Evolutionary conservation across 2,329 filamentous ascomycete species (phyloP), one percentile per base, ranked within the genome.

Genomic region (Hypoxylon sp.): DNA sequence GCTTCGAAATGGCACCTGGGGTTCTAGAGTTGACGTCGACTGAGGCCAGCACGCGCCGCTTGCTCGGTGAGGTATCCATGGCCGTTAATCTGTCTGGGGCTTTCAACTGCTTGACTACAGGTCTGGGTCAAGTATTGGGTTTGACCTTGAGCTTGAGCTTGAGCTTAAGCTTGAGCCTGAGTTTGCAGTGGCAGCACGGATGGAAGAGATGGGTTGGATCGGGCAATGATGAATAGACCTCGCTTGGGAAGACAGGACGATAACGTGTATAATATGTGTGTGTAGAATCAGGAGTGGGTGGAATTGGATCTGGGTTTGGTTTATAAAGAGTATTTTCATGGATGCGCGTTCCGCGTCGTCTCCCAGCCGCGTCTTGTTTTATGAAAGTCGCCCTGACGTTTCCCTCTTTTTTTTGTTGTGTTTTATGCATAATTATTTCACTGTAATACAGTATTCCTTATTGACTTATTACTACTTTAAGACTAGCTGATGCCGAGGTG

Each of bases 41-140:
- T 5, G 67, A 51, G 41, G 52, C 70, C 24, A 73, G 57, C 31
- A 60, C 70, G 63, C 70, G 70, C 64, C 71, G 62, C 50, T 71
- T 72, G 55, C 31, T 64, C 4, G 70, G 69, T n/a, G 67, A 67
- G 21, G 62, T 40, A 26, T 69, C 66, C 70, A 72, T 72, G n/a
- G n/a, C 33, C 17, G 21, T 20, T 8, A 18, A 8, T 13, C 29
- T 13, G 20, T 26, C 23, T 15, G 40, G 33, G 13, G 3, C 26
- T 27, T 27, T 7, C 29, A n/a, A n/a, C n/a, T n/a, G n/a, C n/a
- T n/a, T n/a, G n/a, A n/a, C n/a, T n/a, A n/a, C n/a, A n/a, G n/a
- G n/a, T n/a, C n/a, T 17, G 9, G 31, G 17, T 17, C 1, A 5
- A 17, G 17, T 4, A 4, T 15, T 33, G 15, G 13, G 3, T 15